A percentile compares a stretch with the other conserved stretches of the same genome.
phyloP scores from a whole-genome alignment of 495 filamentous ascomycete species.

The Aspergillus carlsbadensis region DNA sequence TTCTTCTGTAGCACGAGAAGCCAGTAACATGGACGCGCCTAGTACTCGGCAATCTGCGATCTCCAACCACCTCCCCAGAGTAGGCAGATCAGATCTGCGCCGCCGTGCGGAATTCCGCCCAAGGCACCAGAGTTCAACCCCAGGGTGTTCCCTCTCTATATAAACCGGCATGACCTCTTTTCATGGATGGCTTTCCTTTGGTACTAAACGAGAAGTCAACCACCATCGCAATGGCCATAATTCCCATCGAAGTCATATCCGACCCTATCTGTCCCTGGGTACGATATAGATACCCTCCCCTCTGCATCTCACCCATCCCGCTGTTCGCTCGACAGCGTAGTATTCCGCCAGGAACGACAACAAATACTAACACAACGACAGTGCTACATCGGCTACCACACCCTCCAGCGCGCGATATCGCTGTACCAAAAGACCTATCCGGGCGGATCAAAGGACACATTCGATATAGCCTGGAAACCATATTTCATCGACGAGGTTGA shows the following conservation, averaged over 20 bases:
- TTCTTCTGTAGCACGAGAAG: too few relatives aligned
- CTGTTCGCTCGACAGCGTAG: too few relatives aligned
- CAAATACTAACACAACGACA: conserved; percentile 13
- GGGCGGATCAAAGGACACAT: conserved; percentile 52
- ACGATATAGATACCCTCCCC: conserved; percentile 11
- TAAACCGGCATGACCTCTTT: too few relatives aligned
- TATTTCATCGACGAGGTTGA: conserved; percentile 65
- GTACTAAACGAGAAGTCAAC: too few relatives aligned
- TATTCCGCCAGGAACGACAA: too few relatives aligned
- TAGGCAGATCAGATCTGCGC: too few relatives aligned
- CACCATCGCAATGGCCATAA: conserved; percentile 53
- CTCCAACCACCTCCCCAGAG: too few relatives aligned
- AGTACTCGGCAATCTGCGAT: too few relatives aligned
- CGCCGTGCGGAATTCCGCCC: conserved; percentile 8
- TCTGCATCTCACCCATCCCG: background rate
- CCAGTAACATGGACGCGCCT: too few relatives aligned
- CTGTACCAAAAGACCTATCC: conserved; percentile 55
- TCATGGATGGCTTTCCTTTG: too few relatives aligned
- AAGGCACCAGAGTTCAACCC: background rate
- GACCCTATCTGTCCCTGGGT: conserved; percentile 70
- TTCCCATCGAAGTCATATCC: conserved; percentile 62
- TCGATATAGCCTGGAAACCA: conserved; percentile 59
- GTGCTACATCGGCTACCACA: conserved; percentile 71
- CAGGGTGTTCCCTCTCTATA: background rate
- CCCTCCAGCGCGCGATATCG: conserved; percentile 58